Evolutionary conservation across 257 asterid species (phyloP).

Genomic region (Petrea volubilis): DNA sequence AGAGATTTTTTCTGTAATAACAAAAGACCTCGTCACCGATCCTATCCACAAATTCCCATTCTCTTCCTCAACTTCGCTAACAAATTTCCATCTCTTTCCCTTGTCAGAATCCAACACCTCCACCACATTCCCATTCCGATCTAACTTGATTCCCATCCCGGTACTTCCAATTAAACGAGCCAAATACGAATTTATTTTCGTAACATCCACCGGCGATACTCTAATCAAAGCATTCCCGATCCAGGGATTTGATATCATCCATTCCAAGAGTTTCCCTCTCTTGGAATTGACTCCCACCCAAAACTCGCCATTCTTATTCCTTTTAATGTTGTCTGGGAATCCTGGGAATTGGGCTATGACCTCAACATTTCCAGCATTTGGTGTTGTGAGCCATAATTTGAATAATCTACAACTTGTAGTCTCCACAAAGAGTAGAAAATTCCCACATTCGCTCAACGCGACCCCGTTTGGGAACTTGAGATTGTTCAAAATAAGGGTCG

Average conservation of each 20-base stretch:
- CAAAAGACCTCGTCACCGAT: constrained; percentile 51
- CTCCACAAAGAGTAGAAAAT: constrained; percentile 63
- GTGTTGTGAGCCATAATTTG: constrained; percentile 55
- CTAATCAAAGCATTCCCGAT: constrained; percentile 36
- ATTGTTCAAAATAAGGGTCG: constrained; percentile 36
- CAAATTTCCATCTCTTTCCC: constrained; percentile 48
- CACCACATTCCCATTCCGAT: constrained; percentile 47
- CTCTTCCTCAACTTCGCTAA: constrained; percentile 67
- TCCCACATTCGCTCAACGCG: constrained; percentile 51
- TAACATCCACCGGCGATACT: constrained; percentile 38
- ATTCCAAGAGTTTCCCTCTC: constrained; percentile 36
- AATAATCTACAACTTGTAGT: constrained; percentile 55
- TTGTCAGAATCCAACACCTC: constrained; percentile 38
- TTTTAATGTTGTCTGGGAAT: constrained; percentile 69
- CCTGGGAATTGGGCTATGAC: constrained; percentile 48
- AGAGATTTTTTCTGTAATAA: constrained; percentile 22
- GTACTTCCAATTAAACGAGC: constrained; percentile 23
- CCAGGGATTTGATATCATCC: constrained; percentile 54
- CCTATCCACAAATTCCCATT: constrained; percentile 74
- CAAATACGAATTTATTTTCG: constrained; percentile 29
- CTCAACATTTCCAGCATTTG: constrained; percentile 40
- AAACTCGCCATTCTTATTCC: constrained; percentile 57
- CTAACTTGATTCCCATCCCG: constrained; percentile 57
- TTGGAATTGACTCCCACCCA: constrained; percentile 71
- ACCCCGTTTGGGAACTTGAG: constrained; percentile 85